phyloP scores from a whole-genome alignment of 192 early-diverging fungal species.

The Obelidium mucronatum region DNA sequence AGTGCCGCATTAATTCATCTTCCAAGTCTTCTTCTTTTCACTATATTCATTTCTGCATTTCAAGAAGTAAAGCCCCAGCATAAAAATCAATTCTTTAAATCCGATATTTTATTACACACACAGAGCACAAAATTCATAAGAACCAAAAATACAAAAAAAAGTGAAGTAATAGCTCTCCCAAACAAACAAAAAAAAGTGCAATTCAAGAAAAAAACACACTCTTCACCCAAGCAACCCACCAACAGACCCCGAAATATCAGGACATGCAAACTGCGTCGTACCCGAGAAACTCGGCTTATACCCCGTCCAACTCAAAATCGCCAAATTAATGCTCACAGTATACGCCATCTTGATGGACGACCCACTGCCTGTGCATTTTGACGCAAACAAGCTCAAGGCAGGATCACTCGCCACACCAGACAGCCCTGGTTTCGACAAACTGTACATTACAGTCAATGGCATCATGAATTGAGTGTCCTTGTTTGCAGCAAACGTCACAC shows the following conservation, averaged over 20 bases:
- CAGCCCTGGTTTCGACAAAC: neutral
- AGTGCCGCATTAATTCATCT: too few relatives aligned
- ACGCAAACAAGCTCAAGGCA: neutral
- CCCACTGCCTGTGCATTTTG: neutral
- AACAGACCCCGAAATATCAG: neutral
- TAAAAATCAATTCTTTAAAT: too few relatives aligned
- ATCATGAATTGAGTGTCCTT: neutral
- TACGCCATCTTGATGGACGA: neutral
- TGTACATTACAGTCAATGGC: slow-evolving; percentile 12
- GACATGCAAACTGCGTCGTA: slow-evolving; percentile 5
- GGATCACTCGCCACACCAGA: neutral
- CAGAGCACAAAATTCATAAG: too few relatives aligned
- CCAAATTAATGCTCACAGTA: slow-evolving; percentile 20
- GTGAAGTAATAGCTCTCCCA: too few relatives aligned
- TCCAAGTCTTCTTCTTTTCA: too few relatives aligned
- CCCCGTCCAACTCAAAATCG: slow-evolving; percentile 19
- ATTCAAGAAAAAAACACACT: too few relatives aligned
- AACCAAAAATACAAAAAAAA: too few relatives aligned
- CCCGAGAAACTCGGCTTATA: slow-evolving; percentile 16
- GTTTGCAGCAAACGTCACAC: neutral
- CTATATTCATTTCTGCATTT: too few relatives aligned
- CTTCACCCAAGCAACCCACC: neutral
- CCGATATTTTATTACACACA: too few relatives aligned
- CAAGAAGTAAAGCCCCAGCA: too few relatives aligned
- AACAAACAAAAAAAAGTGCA: too few relatives aligned